Base-by-base conservation (phyloP, 2,329 filamentous ascomycete species). In the Domatiomyces catenatus region DNA sequence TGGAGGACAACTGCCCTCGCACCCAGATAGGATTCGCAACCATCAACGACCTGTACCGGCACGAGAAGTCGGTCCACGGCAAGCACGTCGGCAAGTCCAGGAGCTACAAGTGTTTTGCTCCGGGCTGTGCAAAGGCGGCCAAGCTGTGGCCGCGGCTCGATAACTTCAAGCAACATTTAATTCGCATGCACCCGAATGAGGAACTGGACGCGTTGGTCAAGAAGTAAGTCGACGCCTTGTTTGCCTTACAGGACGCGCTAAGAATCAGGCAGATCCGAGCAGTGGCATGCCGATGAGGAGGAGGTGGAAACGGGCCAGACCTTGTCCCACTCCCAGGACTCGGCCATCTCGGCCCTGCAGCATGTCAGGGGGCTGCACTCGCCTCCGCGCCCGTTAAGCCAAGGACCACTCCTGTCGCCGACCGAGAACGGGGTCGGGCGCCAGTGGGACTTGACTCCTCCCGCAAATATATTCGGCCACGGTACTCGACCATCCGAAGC, bases 121-220 rank as follows among this genome's bases (percentile, higher is more conserved):
- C 65, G 5, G 59, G 67, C 18, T 86, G 83, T 59, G 70, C 67
- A 22, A 74, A 70, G 20, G 80, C 71, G 55, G 69, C 69, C 1
- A 93, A 93, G 63, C 68, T 74, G 36, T 94, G 86, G 85, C 82
- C 83, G 0, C 77, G 88, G 20, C 72, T 81, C 46, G 88, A 94
- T 64, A 94, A 94, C 61, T 94, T 94, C 64, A 81, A 81, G 54
- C 79, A 82, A 28, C 88, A 94, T 61, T 72, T 93, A 44, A 71
- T 69, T 47, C 76, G 82, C 7, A 78, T 86, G 58, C 88, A 94
- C 63, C 28, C 28, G 26, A 43, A 48, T 28, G 47, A 48, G 28
- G 45, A 47, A 22, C 22, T 47, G 3, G 45, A 47, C 45, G 45
- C 45, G 15, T 17, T 47, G 26, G 45, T 47, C 19, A 47, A 47